phyloP scores from a whole-genome alignment of 2,329 filamentous ascomycete genomes.

The Mariannaea elegans region DNA sequence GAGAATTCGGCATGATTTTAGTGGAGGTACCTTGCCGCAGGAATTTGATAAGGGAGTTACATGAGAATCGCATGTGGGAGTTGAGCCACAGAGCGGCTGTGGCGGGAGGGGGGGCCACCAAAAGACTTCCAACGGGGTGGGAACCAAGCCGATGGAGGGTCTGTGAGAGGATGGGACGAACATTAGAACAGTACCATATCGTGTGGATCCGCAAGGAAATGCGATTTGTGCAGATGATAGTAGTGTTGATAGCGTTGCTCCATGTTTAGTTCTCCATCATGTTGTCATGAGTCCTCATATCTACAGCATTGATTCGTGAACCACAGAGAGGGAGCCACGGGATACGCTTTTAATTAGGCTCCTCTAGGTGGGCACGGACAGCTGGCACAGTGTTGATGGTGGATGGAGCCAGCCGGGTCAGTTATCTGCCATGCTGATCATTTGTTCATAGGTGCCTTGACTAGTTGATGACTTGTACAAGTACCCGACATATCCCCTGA shows the following conservation, averaged over 20 bases:
- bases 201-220: background rate
- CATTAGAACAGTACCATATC: too few species aligned
- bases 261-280: too few species aligned
- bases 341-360: background rate
- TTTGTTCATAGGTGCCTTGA: background rate
- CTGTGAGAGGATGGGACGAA: background rate
- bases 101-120: too few species aligned
- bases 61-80: background rate
- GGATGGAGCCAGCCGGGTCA: background rate
- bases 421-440: conserved; percentile 4
- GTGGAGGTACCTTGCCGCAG: conserved; percentile 22
- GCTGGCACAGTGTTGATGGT: background rate
- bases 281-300: too few species aligned
- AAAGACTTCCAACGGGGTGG: too few species aligned
- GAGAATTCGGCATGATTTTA: too few species aligned
- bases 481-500: background rate
- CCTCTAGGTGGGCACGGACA: background rate
- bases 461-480: background rate
- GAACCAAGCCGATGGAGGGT: background rate
- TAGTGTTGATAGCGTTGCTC: background rate
- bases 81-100: conserved; percentile 36
- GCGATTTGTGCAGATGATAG: background rate
- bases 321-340: background rate
- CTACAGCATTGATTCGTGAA: too few species aligned
- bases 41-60: conserved; percentile 14